These are phyloP conservation scores for Tulasnella calospora DNA, from an alignment of 768 basidiomycete genomes.

Conservation along the genomic window DNA sequence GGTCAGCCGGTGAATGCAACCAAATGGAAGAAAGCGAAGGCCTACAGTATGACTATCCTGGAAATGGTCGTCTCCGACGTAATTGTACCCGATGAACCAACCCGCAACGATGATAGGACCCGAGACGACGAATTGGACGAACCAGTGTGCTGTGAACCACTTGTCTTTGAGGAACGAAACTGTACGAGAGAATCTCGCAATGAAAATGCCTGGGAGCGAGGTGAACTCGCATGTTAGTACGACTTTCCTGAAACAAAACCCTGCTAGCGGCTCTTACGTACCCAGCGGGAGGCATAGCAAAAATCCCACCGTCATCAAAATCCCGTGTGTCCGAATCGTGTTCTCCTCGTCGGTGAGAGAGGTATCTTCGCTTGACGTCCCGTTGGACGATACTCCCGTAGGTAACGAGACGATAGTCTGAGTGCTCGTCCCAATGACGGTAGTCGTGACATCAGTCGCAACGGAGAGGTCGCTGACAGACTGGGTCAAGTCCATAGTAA, in stretches of 20 bases:
- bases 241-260: neutral
- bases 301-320: conserved; percentile 51
- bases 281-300: conserved; percentile 57
- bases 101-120: conserved; percentile 53
- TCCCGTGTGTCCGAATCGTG: conserved; percentile 46
- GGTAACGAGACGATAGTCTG: neutral
- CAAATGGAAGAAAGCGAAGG: neutral
- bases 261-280: neutral
- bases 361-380: conserved; percentile 21
- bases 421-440: conserved; percentile 19
- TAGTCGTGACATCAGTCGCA: neutral
- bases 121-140: conserved; percentile 49
- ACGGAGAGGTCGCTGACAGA: conserved; percentile 29
- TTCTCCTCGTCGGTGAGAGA: conserved; percentile 46
- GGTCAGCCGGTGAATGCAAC: too few species aligned
- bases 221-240: neutral
- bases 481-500: conserved; percentile 49
- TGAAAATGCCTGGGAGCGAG: conserved; percentile 36
- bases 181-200: conserved; percentile 53
- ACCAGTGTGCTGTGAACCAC: conserved; percentile 50
- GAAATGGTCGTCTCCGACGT: conserved; percentile 28
- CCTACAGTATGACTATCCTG: conserved; percentile 42
- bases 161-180: conserved; percentile 37
- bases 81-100: conserved; percentile 45
- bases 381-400: neutral